phyloP scores from a whole-genome alignment of 176 grass and related monocot species.

The Miscanthus lutarioriparius region DNA sequence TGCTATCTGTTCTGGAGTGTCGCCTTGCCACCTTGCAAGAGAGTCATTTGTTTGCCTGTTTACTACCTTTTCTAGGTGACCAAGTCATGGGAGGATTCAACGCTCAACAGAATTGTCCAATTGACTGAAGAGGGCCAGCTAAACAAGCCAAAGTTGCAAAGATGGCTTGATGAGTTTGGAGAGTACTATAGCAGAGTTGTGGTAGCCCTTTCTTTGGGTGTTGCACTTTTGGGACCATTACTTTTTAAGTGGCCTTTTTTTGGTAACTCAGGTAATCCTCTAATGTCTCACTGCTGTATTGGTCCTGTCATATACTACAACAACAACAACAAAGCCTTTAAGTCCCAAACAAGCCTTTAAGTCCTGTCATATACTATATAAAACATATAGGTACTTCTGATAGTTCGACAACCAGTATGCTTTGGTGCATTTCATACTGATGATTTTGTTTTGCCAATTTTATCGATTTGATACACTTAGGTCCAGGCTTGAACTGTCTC shows the following conservation, averaged over 20 bases:
- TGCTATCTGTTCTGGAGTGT: slow-evolving; percentile 10
- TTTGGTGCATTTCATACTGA: not conserved
- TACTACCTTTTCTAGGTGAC: slow-evolving; percentile 64
- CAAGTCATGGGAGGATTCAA: slow-evolving; percentile 97
- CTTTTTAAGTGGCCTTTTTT: slow-evolving; percentile 97
- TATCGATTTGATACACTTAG: slow-evolving; percentile 15
- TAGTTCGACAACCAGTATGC: not conserved
- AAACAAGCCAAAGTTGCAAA: slow-evolving; percentile 95
- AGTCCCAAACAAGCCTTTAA: too few relatives aligned
- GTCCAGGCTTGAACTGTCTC: slow-evolving; percentile 19
- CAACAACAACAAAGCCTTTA: too few relatives aligned
- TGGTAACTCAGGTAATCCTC: slow-evolving; percentile 85
- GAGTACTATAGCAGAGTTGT: slow-evolving; percentile 92
- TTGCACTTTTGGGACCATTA: slow-evolving; percentile 84
- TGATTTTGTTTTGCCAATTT: slow-evolving; percentile 13
- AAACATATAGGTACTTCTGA: not conserved
- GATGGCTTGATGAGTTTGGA: slow-evolving; percentile 98
- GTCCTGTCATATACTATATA: not conserved
- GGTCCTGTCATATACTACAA: slow-evolving; percentile 5
- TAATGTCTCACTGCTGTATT: not conserved
- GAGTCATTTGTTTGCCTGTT: slow-evolving; percentile 36
- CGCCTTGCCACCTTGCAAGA: slow-evolving; percentile 19
- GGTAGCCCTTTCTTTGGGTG: slow-evolving; percentile 75
- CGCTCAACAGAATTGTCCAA: slow-evolving; percentile 91
- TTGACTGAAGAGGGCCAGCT: slow-evolving; percentile 93